Percentiles rank a stretch among this genome's conserved stretches.
phyloP scores from a whole-genome alignment of 2,329 filamentous ascomycete genomes.

The Hypoxylon sp. region DNA sequence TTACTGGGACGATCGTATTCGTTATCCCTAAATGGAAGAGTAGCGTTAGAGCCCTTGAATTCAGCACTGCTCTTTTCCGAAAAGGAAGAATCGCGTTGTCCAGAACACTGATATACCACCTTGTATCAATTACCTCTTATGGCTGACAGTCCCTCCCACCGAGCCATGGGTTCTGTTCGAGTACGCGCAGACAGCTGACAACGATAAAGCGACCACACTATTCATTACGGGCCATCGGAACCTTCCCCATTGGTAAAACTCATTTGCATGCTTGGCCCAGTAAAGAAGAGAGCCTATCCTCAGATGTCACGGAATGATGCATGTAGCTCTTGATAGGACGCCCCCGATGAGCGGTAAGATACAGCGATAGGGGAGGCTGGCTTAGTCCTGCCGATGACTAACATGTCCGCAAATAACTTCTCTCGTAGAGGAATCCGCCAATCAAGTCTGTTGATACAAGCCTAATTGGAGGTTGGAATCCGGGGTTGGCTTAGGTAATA shows the following conservation, averaged over 20 bases:
- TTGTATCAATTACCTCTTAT: background rate
- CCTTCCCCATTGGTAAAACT: background rate
- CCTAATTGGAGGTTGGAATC: background rate
- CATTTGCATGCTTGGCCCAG: background rate
- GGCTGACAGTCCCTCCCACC: background rate
- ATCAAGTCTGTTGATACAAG: background rate
- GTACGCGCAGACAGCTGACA: background rate
- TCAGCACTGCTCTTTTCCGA: no score
- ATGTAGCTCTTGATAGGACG: background rate
- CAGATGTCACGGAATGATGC: background rate
- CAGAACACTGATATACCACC: background rate
- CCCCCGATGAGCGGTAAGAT: background rate
- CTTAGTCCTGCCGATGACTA: background rate
- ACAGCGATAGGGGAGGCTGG: background rate
- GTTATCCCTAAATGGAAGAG: no score
- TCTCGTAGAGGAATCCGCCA: background rate
- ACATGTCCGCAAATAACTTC: background rate
- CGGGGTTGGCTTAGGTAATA: background rate
- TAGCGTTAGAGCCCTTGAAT: background rate
- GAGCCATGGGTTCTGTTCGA: background rate
- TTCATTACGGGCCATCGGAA: background rate
- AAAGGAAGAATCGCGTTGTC: no score
- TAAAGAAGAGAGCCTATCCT: background rate
- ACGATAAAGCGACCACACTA: background rate
- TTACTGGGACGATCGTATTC: background rate